Conservation (phyloP, 768 basidiomycete species). For the Rhodotorula paludigena region DNA sequence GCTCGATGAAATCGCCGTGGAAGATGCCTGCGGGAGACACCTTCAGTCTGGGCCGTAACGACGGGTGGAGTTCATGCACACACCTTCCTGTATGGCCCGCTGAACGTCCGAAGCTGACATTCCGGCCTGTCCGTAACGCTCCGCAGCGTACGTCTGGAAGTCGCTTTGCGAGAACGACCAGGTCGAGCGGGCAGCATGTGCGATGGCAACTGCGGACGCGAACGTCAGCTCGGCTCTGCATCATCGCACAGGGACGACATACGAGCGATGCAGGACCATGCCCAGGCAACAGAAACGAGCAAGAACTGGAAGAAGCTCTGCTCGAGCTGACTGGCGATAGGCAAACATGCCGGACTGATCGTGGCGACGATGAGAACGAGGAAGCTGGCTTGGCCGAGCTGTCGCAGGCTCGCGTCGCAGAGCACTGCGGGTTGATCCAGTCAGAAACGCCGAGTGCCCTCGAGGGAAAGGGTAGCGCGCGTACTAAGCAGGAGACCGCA, state of each 20-base stretch:
- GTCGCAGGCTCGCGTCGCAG: background rate
- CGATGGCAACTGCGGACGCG: conserved; percentile 13
- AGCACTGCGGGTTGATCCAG: too few species aligned
- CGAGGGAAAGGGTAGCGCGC: background rate
- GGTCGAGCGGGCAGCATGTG: conserved; percentile 16
- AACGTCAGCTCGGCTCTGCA: background rate
- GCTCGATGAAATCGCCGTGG: conserved; percentile 37
- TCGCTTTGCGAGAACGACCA: conserved; percentile 11
- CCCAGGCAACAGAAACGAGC: conserved; percentile 21
- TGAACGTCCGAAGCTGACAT: conserved; percentile 10
- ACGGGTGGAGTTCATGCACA: background rate
- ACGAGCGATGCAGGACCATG: conserved; percentile 18
- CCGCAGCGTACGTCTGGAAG: conserved; percentile 2
- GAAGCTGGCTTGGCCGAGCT: conserved; percentile 32
- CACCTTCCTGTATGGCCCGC: conserved; percentile 3
- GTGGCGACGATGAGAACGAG: conserved; percentile 31
- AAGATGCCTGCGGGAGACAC: conserved; percentile 12
- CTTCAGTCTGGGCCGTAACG: background rate
- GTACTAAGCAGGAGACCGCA: conserved; percentile 30
- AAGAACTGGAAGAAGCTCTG: conserved; percentile 31
- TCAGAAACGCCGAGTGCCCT: too few species aligned
- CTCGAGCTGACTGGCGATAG: conserved; percentile 29
- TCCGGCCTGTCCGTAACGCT: conserved; percentile 6
- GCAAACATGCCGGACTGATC: conserved; percentile 18
- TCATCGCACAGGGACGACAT: background rate